Base-by-base conservation (phyloP, 345 rosid genomes). In the Dimocarpus longan region DNA sequence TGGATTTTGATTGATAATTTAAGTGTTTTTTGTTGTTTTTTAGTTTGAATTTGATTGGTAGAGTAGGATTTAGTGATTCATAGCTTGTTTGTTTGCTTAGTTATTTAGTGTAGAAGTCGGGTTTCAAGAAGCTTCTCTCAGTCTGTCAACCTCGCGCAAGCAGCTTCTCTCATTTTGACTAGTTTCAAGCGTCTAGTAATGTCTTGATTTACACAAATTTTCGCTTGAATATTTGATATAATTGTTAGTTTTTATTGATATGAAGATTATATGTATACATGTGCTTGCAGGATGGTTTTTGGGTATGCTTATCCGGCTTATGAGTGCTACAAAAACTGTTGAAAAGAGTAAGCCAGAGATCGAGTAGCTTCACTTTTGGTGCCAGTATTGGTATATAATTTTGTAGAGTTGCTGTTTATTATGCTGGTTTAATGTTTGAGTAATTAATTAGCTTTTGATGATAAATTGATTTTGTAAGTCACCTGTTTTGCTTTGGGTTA, bases 221-320 rank as follows among this genome's bases (percentile, higher is more conserved):
- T 26, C 28, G 1, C 28, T 26, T 26, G 28, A 26, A 26, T 26
- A 26, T 26, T 26, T 26, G 28, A 26, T 26, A 26, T 26, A 26
- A 26, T 26, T 26, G 6, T 68, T 67, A 3, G 8, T 37, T 56
- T 62, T 46, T 68, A 7, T 40, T 68, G 22, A 56, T 54, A 13
- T 43, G 75, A 52, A 57, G 76, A n/a, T 59, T 44, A 48, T 32
- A 32, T 32, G 2, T 70, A 62, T 68, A 26, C 15, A 10, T 78
- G 46, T 68, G 48, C 37, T 64, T 40, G 68, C 85, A 89, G 92
- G 76, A 74, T 89, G 93, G 81, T 75, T 60, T 80, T 90, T 67
- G 91, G 93, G 66, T 88, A 90, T 79, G 93, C 89, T 76, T 86
- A 88, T 81, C 93, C 93, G n/a, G 93, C 93, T 26, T 90, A 90